Evolutionary conservation across 345 rosid genomes (phyloP).

Genomic region (Erysimum cheiranthoides): DNA sequence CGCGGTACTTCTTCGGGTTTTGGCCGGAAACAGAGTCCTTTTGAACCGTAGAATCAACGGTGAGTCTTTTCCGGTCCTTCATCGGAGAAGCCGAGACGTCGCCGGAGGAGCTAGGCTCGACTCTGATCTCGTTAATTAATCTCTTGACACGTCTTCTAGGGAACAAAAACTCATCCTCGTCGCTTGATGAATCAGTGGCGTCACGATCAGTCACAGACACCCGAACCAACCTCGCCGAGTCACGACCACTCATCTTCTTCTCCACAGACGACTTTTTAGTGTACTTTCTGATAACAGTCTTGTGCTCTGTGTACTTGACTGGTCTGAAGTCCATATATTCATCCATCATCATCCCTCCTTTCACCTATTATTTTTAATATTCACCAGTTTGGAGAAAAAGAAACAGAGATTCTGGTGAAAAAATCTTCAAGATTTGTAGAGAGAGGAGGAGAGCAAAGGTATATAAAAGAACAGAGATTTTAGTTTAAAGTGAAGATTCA

Average conservation of each 20-base stretch:
- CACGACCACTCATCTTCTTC: constrained; percentile 28
- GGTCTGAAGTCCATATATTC: constrained; percentile 49
- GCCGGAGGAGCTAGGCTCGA: constrained; percentile 48
- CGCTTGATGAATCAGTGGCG: constrained; percentile 96
- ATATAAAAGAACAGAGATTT: background rate
- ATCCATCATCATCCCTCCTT: constrained; percentile 24
- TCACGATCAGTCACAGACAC: constrained; percentile 69
- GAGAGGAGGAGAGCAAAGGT: background rate
- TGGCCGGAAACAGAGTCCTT: constrained; percentile 33
- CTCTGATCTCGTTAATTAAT: constrained; percentile 70
- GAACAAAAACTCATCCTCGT: constrained; percentile 47
- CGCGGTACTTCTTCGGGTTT: constrained; percentile 71
- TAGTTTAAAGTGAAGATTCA: constrained; percentile 36
- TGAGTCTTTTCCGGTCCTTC: background rate
- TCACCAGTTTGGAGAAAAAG: background rate
- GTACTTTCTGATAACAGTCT: constrained; percentile 53
- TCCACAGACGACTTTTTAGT: constrained; percentile 39
- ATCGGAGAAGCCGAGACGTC: constrained; percentile 14
- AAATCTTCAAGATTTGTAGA: background rate
- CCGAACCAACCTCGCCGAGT: constrained; percentile 54
- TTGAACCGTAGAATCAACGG: constrained; percentile 16
- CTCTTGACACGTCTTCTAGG: constrained; percentile 71
- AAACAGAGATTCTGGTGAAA: constrained; percentile 30
- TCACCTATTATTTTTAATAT: background rate
- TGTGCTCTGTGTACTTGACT: constrained; percentile 73